phyloP scores from a whole-genome alignment of 2,329 filamentous ascomycete species.

The Coniochaeta prunicola region DNA sequence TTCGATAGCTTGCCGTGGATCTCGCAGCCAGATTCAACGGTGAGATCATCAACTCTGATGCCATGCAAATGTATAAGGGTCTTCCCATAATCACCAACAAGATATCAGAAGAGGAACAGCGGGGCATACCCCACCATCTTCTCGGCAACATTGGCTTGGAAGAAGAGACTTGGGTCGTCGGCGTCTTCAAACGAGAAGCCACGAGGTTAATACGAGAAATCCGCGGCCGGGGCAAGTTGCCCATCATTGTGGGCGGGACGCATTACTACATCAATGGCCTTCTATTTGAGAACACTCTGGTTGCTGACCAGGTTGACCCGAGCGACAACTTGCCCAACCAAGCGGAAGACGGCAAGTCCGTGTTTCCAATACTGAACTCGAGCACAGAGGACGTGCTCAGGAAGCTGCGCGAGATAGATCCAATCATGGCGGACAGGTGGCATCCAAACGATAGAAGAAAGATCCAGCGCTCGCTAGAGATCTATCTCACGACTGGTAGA shows the following conservation, averaged over 20 bases:
- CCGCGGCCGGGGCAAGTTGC: slow-evolving; percentile 66
- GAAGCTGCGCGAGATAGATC: slow-evolving; percentile 74
- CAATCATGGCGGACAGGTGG: slow-evolving; percentile 83
- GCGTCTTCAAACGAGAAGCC: slow-evolving; percentile 67
- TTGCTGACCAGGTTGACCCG: slow-evolving; percentile 27
- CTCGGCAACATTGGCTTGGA: slow-evolving; percentile 70
- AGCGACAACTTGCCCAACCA: slow-evolving; percentile 2
- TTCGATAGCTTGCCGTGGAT: slow-evolving; percentile 72
- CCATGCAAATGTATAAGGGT: slow-evolving; percentile 94
- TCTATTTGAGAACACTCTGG: slow-evolving; percentile 68
- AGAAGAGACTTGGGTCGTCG: slow-evolving; percentile 77
- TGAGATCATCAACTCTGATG: slow-evolving; percentile 94
- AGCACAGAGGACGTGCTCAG: slow-evolving; percentile 65
- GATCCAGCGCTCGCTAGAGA: slow-evolving; percentile 82
- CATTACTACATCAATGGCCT: slow-evolving; percentile 92
- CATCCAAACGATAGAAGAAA: slow-evolving; percentile 90
- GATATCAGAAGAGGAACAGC: slow-evolving; percentile 65
- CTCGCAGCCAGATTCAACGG: slow-evolving; percentile 77
- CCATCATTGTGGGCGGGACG: slow-evolving; percentile 88
- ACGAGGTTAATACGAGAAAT: slow-evolving; percentile 69
- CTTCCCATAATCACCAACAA: slow-evolving; percentile 96
- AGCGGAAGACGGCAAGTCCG: slow-evolving; percentile 28
- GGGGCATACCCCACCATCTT: slow-evolving; percentile 80
- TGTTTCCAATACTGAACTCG: slow-evolving; percentile 65
- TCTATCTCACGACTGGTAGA: slow-evolving; percentile 75